Evolutionary conservation across 83 land plant species (phyloP).

Genomic region (Isoetes engelmannii): DNA sequence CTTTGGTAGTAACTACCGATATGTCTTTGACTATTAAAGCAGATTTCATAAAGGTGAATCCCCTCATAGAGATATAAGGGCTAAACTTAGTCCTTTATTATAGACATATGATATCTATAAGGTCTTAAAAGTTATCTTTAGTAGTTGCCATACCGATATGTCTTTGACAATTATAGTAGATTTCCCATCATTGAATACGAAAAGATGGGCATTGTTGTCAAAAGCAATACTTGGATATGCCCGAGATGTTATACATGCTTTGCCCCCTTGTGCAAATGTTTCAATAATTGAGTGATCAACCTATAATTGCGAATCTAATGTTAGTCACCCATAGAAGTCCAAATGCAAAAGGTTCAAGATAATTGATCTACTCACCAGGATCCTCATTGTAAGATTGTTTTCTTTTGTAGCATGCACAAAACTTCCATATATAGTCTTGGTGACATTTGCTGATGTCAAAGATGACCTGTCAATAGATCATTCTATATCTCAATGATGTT

Average conservation of each 20-base stretch:
- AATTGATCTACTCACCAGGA: slow-evolving; percentile 50
- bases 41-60: no score
- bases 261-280: slow-evolving; percentile 72
- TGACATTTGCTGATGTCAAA: not conserved
- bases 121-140: not conserved
- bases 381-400: slow-evolving; percentile 27
- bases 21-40: no score
- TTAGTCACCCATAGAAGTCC: not conserved
- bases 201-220: slow-evolving; percentile 40
- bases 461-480: slow-evolving; percentile 38
- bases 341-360: not conserved
- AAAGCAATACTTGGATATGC: slow-evolving; percentile 69
- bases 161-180: slow-evolving; percentile 35
- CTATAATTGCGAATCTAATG: not conserved
- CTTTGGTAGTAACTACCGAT: no score
- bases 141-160: slow-evolving; percentile 40
- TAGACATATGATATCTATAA: no score
- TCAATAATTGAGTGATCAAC: slow-evolving; percentile 88
- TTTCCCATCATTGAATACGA: slow-evolving; percentile 78
- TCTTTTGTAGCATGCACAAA: slow-evolving; percentile 30
- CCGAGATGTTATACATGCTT: slow-evolving; percentile 63
- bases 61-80: no score
- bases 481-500: no score
- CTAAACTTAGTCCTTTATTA: no score
- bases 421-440: slow-evolving; percentile 44